Base-by-base conservation (phyloP, 768 basidiomycete species). In the Russula abietina region DNA sequence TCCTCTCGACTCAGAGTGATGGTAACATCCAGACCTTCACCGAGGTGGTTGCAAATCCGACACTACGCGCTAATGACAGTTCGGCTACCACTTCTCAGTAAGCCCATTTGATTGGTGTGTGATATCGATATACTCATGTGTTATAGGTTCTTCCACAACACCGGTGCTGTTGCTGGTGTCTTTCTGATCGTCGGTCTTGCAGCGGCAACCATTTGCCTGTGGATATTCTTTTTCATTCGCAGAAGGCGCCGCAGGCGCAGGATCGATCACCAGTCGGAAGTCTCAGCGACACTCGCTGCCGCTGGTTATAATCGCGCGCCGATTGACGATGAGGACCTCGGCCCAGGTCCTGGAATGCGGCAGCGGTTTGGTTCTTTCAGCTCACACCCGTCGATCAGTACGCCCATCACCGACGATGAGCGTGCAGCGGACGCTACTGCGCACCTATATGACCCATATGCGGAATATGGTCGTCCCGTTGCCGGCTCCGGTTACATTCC, bases 161-260 rank as follows among this genome's bases (percentile, higher is more conserved):
- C 87, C 26, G 93, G 93, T 22, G 95, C 93, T 12, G 93, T 98
- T 3, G 88, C 88, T 1, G 96, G 91, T 50, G 90, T 93, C 9
- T 98, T 97, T 69, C 83, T 92, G 43, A 85, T 93, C 17, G 90
- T 95, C 19, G 95, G 93, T 32, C 79, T 98, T 22, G 87, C 91
- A 4, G 85, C 76, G 32, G 85, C 82, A 24, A 84, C 80, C 53
- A 91, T 84, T 59, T 69, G 84, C 45, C 77, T 91, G 53, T 90
- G 83, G 81, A 77, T 87, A 60, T 73, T 89, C 67, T 89, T 91
- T 71, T 86, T 83, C 55, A 71, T 89, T 59, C 84, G 85, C 28
- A 81, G 87, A 53, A 82, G 86, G 64, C 81, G 86, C 51, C 79
- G 84, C 36, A 83, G 79, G 46, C 79, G 75, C 38, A 76, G 79